These are phyloP conservation scores for Poa pratensis DNA, from an alignment of 176 grass and related monocot genomes.

Conservation along the genomic window DNA sequence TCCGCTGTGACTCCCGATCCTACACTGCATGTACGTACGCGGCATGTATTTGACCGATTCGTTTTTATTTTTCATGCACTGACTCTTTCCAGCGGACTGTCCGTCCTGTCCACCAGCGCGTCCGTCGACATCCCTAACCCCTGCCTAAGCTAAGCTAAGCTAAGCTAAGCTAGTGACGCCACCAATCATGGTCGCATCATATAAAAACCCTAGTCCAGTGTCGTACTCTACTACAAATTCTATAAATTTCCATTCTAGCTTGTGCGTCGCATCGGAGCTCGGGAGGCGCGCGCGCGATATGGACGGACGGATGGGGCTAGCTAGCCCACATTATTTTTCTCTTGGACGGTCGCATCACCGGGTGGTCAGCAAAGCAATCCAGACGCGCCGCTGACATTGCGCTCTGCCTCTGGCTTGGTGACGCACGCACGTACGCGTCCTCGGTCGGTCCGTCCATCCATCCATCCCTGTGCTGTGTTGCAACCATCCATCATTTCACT, in stretches of 20 bases:
- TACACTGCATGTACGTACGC: too few species aligned
- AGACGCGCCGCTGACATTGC: slow-evolving; percentile 36
- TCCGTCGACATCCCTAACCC: too few species aligned
- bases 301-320: not conserved
- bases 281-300: slow-evolving; percentile 19
- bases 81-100: too few species aligned
- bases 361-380: slow-evolving; percentile 29
- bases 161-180: not conserved
- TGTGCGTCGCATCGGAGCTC: slow-evolving; percentile 39
- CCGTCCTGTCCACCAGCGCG: too few species aligned
- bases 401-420: not conserved
- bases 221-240: too few species aligned
- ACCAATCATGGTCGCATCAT: slow-evolving; percentile 46
- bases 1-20: too few species aligned
- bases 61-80: too few species aligned
- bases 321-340: not conserved
- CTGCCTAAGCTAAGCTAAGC: too few species aligned
- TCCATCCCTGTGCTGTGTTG: not conserved
- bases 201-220: not conserved
- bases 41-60: too few species aligned
- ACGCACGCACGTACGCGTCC: not conserved
- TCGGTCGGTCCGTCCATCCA: slow-evolving; percentile 17
- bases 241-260: not conserved
- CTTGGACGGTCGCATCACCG: not conserved
- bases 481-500: not conserved